Conservation (phyloP, 305 asterid genomes). For the Solanum hybrid region DNA sequence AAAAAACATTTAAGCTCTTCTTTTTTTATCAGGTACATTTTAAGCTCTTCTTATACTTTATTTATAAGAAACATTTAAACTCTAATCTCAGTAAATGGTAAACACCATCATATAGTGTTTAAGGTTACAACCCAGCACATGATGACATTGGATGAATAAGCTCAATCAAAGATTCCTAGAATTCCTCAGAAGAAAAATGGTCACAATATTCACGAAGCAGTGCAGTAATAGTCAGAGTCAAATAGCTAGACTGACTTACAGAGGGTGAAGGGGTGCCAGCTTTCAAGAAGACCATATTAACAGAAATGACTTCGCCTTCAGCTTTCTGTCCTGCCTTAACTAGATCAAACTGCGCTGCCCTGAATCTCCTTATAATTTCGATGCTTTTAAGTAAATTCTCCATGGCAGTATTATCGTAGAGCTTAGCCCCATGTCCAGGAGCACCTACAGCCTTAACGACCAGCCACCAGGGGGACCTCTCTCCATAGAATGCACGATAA, state of each 20-base stretch:
- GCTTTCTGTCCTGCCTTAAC: slow-evolving; percentile 65
- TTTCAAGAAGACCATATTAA: slow-evolving; percentile 82
- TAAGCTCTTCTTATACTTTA: neutral
- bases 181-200: neutral
- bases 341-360: slow-evolving; percentile 80
- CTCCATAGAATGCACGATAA: slow-evolving; percentile 74
- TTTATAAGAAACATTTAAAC: neutral
- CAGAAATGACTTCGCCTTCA: slow-evolving; percentile 90
- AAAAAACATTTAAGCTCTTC: neutral
- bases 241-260: slow-evolving; percentile 20
- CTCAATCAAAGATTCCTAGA: neutral
- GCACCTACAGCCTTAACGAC: slow-evolving; percentile 76
- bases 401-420: slow-evolving; percentile 85
- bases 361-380: slow-evolving; percentile 69
- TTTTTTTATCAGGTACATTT: neutral
- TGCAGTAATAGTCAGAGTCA: neutral
- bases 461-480: slow-evolving; percentile 85
- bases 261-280: slow-evolving; percentile 93
- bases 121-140: neutral
- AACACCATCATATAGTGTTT: neutral
- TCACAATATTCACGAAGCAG: neutral
- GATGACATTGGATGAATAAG: neutral
- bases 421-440: slow-evolving; percentile 96
- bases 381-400: slow-evolving; percentile 83
- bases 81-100: neutral